A percentile compares a stretch with the other conserved stretches of the same genome.
phyloP scores from a whole-genome alignment of 805 yeast genomes.

The Hyphopichia homilentoma region DNA sequence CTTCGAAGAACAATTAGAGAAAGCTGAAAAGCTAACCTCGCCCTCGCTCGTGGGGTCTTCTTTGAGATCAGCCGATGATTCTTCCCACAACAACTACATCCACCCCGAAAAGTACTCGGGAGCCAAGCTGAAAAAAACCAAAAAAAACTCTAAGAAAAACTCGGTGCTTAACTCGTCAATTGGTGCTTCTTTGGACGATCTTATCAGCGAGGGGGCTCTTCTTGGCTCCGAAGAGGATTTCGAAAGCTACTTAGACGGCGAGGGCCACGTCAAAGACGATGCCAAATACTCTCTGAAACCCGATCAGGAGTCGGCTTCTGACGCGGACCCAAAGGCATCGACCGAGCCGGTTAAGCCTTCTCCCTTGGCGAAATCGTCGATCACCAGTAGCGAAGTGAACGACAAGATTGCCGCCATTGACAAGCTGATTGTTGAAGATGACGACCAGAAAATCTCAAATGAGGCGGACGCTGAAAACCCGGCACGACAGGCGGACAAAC shows the following conservation, averaged over 20 bases:
- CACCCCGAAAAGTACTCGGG: constrained; percentile 41
- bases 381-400: not conserved
- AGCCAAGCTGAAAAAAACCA: constrained; percentile 9
- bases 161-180: constrained; percentile 24
- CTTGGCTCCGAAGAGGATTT: constrained; percentile 51
- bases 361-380: not conserved
- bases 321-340: not conserved
- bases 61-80: constrained; percentile 45
- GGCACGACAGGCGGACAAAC: not conserved
- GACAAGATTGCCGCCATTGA: no score
- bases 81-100: constrained; percentile 41
- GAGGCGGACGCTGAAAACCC: not conserved
- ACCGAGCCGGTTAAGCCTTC: constrained; percentile 3
- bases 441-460: not conserved
- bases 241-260: constrained; percentile 48
- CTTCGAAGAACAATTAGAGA: constrained; percentile 50
- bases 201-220: constrained; percentile 44
- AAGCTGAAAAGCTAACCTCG: constrained; percentile 42
- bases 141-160: constrained; percentile 10
- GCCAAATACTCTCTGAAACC: constrained; percentile 27
- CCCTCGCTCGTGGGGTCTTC: constrained; percentile 56
- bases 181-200: constrained; percentile 53
- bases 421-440: not conserved
- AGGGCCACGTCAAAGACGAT: constrained; percentile 51
- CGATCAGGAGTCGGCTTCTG: constrained; percentile 5